A percentile compares a stretch with the other conserved stretches of the same genome.
Conservation (phyloP, 73 alveolate species). For the Tetrahymena malaccensis region DNA sequence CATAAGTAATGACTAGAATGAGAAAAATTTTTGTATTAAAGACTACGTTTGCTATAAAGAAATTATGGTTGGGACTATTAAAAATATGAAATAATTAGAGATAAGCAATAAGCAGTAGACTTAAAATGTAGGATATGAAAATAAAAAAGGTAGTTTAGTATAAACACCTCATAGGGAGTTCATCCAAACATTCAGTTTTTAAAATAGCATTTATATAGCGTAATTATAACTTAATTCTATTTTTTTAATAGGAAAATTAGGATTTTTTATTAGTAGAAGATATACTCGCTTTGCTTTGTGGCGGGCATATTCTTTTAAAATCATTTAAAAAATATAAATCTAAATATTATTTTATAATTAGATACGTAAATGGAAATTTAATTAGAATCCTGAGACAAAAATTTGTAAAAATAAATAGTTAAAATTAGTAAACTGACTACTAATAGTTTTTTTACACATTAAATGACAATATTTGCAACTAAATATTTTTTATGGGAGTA, state of each 20-base stretch:
- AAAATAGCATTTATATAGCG: neutral
- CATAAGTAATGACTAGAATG: neutral
- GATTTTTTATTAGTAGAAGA: neutral
- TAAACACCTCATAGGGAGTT: neutral
- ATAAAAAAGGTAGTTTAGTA: neutral
- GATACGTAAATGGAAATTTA: neutral
- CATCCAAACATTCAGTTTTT: neutral
- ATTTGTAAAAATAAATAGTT: neutral
- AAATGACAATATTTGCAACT: neutral
- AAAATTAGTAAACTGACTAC: neutral
- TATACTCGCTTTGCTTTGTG: neutral
- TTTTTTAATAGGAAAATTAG: neutral
- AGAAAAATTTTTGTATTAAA: neutral
- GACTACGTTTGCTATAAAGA: neutral
- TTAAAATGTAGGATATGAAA: neutral
- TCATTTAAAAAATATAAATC: neutral
- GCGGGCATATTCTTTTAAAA: neutral
- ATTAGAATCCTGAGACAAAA: neutral
- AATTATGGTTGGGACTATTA: neutral
- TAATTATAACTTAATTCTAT: neutral
- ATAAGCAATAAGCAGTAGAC: neutral
- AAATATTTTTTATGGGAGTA: neutral
- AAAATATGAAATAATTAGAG: neutral
- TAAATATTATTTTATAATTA: neutral
- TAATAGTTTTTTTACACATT: neutral